Evolutionary conservation across 78 protist species (phyloP).

Genomic region (Dictyostelium discoideum): DNA sequence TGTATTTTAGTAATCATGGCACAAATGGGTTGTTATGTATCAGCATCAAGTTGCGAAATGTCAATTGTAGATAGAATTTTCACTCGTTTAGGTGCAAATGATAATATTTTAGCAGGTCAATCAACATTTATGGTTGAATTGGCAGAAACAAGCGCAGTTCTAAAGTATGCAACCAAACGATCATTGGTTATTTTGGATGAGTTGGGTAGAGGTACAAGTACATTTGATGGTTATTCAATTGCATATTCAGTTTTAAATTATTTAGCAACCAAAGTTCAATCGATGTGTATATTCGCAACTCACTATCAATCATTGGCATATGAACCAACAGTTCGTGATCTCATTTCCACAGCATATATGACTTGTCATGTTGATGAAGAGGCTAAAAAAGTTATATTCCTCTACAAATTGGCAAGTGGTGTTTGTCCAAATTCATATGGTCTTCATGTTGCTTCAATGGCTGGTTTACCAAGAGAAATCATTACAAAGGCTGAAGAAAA

Average conservation of each 20-base stretch:
- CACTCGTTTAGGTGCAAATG: slow-evolving; percentile 96
- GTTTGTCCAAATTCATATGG: slow-evolving; percentile 93
- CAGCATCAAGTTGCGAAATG: slow-evolving; percentile 88
- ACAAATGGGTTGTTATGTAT: slow-evolving; percentile 98
- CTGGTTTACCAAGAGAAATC: slow-evolving; percentile 87
- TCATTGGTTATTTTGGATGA: slow-evolving; percentile 98
- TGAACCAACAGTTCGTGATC: slow-evolving; percentile 72
- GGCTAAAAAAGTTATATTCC: slow-evolving; percentile 89
- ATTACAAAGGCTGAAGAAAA: slow-evolving; percentile 69
- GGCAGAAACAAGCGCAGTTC: slow-evolving; percentile 88
- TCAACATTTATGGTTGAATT: slow-evolving; percentile 98
- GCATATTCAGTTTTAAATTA: slow-evolving; percentile 89
- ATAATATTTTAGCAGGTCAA: slow-evolving; percentile 94
- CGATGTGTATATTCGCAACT: slow-evolving; percentile 96
- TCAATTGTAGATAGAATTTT: slow-evolving; percentile 97
- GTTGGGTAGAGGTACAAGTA: slow-evolving; percentile 97
- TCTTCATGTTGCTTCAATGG: slow-evolving; percentile 95
- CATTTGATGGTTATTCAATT: slow-evolving; percentile 96
- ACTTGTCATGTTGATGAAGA: slow-evolving; percentile 87
- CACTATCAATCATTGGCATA: slow-evolving; percentile 96
- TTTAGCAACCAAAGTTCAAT: slow-evolving; percentile 37
- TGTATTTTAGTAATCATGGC: slow-evolving; percentile 95
- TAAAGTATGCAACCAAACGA: slow-evolving; percentile 89
- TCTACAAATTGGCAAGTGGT: slow-evolving; percentile 91
- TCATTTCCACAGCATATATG: slow-evolving; percentile 84